Percentiles rank a stretch among this genome's conserved stretches.
Evolutionary conservation across 371 early-diverging fungal species (phyloP).

Genomic region (Apophysomyces ossiformis): DNA sequence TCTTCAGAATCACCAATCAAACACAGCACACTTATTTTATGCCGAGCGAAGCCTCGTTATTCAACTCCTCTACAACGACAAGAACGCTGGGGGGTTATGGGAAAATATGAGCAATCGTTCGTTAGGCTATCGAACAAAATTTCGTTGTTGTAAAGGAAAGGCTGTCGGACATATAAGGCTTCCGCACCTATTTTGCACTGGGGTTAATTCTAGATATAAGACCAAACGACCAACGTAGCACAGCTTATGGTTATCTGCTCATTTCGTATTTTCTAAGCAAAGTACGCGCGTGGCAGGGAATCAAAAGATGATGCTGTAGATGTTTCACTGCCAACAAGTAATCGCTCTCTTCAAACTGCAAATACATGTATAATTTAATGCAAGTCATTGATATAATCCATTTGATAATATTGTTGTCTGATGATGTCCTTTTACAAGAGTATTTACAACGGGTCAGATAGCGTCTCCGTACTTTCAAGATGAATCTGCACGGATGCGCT

Average conservation of each 20-base stretch:
- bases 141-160: no score
- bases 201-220: no score
- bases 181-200: no score
- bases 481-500: conserved; percentile 25
- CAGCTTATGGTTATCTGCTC: no score
- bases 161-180: no score
- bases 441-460: conserved; percentile 21
- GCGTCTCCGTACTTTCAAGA: conserved; percentile 25
- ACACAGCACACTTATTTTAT: not conserved
- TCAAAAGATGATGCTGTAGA: no score
- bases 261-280: no score
- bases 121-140: not conserved
- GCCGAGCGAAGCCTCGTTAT: not conserved
- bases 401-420: no score
- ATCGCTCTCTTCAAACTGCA: no score
- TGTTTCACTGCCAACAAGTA: no score
- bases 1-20: not conserved
- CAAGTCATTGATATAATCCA: not conserved
- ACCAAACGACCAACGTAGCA: no score
- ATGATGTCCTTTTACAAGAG: not conserved
- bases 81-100: not conserved
- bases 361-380: not conserved
- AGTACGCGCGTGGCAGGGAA: no score
- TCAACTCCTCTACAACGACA: not conserved
- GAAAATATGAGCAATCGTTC: not conserved